These are phyloP conservation scores for Penicillium roqueforti DNA, from an alignment of 495 filamentous ascomycete genomes.

Conservation along the genomic window DNA sequence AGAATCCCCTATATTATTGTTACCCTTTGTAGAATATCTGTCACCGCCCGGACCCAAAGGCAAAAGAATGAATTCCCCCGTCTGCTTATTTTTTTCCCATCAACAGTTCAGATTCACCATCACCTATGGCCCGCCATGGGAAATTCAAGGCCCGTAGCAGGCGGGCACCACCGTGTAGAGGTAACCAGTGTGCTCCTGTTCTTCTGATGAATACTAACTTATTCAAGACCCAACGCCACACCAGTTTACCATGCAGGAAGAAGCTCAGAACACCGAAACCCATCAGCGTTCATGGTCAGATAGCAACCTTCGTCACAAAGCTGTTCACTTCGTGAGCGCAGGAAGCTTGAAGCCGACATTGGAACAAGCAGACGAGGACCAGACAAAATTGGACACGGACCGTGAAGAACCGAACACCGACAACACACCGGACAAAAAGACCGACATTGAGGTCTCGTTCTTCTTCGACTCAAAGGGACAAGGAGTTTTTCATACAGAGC, in stretches of 20 bases:
- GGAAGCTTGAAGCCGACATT: constrained; percentile 49
- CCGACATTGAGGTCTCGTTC: constrained; percentile 13
- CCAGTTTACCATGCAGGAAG: constrained; percentile 63
- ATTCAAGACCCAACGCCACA: constrained; percentile 15
- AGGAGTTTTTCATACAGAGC: constrained; percentile 11
- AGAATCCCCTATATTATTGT: neutral
- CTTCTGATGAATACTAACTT: neutral
- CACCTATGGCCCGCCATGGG: constrained; percentile 29
- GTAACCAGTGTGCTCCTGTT: neutral
- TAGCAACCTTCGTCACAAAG: constrained; percentile 48
- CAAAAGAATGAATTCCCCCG: neutral
- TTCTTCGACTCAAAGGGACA: constrained; percentile 24
- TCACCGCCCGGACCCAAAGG: constrained; percentile 10
- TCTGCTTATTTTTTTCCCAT: neutral
- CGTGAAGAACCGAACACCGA: constrained; percentile 2
- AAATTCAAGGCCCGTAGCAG: constrained; percentile 24
- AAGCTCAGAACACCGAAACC: constrained; percentile 70
- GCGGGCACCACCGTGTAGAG: constrained; percentile 10
- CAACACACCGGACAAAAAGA: neutral
- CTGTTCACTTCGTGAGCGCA: constrained; percentile 72
- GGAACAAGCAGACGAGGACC: constrained; percentile 8
- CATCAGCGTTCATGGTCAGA: constrained; percentile 41
- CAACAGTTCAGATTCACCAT: neutral
- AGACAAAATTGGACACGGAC: neutral
- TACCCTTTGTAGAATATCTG: too few species aligned